Percentiles rank a stretch among this genome's conserved stretches.
Evolutionary conservation across 1,284 basidiomycete species (phyloP).

Genomic region (Takashimella tepidaria): DNA sequence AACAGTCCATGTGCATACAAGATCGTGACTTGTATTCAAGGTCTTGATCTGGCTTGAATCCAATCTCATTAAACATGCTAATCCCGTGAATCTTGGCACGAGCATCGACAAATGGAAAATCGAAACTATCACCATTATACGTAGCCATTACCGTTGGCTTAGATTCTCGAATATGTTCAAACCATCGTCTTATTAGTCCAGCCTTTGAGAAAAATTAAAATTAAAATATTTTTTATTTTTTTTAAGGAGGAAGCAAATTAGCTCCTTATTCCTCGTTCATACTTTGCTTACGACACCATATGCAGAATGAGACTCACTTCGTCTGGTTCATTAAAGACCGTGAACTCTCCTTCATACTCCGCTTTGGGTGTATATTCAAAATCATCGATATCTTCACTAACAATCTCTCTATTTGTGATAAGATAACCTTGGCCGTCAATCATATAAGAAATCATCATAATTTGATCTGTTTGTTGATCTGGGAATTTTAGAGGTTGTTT

Average conservation of each 20-base stretch:
- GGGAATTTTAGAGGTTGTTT: conserved; percentile 99
- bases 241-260: not conserved
- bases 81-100: conserved; percentile 83
- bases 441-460: conserved; percentile 95
- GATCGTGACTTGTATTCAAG: conserved; percentile 91
- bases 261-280: not conserved
- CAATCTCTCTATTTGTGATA: conserved; percentile 96
- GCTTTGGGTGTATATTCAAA: conserved; percentile 99
- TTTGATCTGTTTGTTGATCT: conserved; percentile 90
- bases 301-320: conserved; percentile 58
- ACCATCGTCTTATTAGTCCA: conserved; percentile 78
- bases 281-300: too few species aligned
- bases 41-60: conserved; percentile 85
- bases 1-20: conserved; percentile 99
- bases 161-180: conserved; percentile 85
- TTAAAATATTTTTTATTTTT: too few species aligned
- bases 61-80: conserved; percentile 93
- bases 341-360: conserved; percentile 96
- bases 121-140: conserved; percentile 99
- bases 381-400: conserved; percentile 95
- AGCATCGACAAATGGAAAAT: conserved; percentile 96
- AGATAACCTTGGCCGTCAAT: conserved; percentile 73
- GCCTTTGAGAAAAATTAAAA: conserved; percentile 50
- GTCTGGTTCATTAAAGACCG: conserved; percentile 89
- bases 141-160: conserved; percentile 97